These are phyloP conservation scores for Plasmodium vivax DNA, from an alignment of 169 alveolate species.

Conservation along the genomic window DNA sequence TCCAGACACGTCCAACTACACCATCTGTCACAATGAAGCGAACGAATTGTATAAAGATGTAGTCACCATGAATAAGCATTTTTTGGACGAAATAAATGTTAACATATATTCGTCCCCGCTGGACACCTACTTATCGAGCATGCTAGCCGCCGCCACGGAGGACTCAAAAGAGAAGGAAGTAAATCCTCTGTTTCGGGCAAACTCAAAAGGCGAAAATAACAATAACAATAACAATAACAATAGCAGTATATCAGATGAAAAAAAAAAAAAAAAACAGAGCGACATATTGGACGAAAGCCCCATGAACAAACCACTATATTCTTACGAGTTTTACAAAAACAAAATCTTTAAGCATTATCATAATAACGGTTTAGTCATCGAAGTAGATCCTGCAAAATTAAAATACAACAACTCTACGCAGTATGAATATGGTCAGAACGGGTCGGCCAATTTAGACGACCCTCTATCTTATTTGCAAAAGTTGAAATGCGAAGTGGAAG, in stretches of 20 bases:
- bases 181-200: neutral
- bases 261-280: conserved; percentile 7
- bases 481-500: conserved; percentile 72
- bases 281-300: neutral
- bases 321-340: conserved; percentile 62
- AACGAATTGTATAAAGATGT: conserved; percentile 71
- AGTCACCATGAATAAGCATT: conserved; percentile 49
- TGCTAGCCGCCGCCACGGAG: neutral
- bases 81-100: conserved; percentile 55
- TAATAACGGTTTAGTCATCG: conserved; percentile 45
- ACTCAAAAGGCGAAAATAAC: neutral
- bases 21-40: conserved; percentile 55
- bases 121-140: conserved; percentile 61
- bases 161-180: neutral
- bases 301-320: conserved; percentile 32
- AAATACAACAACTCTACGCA: conserved; percentile 38
- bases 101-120: conserved; percentile 72
- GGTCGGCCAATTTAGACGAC: conserved; percentile 26
- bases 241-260: conserved; percentile 37
- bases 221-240: conserved; percentile 18
- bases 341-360: conserved; percentile 41
- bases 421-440: conserved; percentile 35
- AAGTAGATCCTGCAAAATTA: conserved; percentile 48
- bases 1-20: conserved; percentile 58
- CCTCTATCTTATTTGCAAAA: conserved; percentile 63